phyloP scores from a whole-genome alignment of 805 yeast genomes.

The Barnettozyma botsteinii region DNA sequence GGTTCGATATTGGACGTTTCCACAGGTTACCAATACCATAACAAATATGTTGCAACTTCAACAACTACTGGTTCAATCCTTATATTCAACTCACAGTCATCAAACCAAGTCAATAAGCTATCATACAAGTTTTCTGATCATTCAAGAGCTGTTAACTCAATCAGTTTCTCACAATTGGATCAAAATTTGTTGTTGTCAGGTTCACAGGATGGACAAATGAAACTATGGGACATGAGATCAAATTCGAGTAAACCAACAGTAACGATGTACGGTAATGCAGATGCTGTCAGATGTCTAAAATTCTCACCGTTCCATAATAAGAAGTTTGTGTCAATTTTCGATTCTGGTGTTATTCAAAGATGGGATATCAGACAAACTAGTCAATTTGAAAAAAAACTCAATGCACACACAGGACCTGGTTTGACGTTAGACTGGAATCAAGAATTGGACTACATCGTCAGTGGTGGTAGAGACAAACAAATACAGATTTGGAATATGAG shows the following conservation, averaged over 20 bases:
- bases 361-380: conserved; percentile 77
- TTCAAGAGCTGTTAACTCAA: conserved; percentile 40
- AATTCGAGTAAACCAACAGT: conserved; percentile 40
- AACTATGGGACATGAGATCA: conserved; percentile 66
- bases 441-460: conserved; percentile 67
- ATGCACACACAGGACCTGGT: conserved; percentile 91
- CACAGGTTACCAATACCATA: conserved; percentile 36
- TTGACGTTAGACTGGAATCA: conserved; percentile 87
- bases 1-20: conserved; percentile 39
- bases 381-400: conserved; percentile 61
- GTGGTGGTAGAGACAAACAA: conserved; percentile 90
- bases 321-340: conserved; percentile 74
- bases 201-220: conserved; percentile 75
- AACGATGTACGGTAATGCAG: conserved; percentile 59
- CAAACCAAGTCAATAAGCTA: conserved; percentile 26
- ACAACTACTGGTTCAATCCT: conserved; percentile 44
- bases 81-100: conserved; percentile 24
- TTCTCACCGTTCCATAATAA: conserved; percentile 49
- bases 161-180: conserved; percentile 35
- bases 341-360: conserved; percentile 79
- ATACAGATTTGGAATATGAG: conserved; percentile 70
- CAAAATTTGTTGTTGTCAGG: conserved; percentile 47
- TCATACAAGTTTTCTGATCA: conserved; percentile 34
- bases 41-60: conserved; percentile 37
- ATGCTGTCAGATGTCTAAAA: conserved; percentile 56